phyloP scores from a whole-genome alignment of 176 grass and related monocot genomes.

The sorghum (Sorghum bicolor) region DNA sequence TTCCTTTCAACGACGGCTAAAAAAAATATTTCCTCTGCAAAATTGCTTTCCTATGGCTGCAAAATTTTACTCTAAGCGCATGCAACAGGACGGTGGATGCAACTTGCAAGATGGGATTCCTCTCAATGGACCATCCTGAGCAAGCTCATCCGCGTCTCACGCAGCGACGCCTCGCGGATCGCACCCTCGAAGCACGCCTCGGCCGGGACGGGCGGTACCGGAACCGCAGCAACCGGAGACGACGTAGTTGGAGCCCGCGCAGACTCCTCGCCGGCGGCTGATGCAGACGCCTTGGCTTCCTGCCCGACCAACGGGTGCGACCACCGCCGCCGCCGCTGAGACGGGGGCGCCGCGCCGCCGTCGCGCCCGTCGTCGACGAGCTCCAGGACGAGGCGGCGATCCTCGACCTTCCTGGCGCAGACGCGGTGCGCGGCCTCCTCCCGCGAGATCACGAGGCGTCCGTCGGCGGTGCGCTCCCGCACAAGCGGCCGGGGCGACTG shows the following conservation, averaged over 20 bases:
- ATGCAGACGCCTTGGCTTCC: background rate
- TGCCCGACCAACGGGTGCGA: background rate
- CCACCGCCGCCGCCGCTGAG: background rate
- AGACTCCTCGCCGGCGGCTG: background rate
- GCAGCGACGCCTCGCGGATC: slow-evolving; percentile 9
- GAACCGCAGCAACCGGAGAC: background rate
- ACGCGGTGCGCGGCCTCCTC: slow-evolving; percentile 20
- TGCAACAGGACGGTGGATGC: background rate
- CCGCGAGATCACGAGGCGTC: slow-evolving; percentile 29
- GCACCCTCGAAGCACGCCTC: slow-evolving; percentile 24
- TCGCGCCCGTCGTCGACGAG: background rate
- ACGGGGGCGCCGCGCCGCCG: background rate
- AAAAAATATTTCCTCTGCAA: too few relatives aligned
- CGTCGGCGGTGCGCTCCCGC: slow-evolving; percentile 34
- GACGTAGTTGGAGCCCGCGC: background rate
- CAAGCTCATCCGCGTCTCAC: background rate
- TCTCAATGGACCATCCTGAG: slow-evolving; percentile 40
- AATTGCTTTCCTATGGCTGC: too few relatives aligned
- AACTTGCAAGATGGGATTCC: background rate
- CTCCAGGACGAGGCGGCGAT: slow-evolving; percentile 33
- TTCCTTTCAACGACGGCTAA: background rate
- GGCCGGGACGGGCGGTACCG: background rate
- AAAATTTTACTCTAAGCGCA: background rate
- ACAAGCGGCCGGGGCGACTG: slow-evolving; percentile 16
- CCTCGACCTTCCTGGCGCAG: slow-evolving; percentile 15